Conservation (phyloP, 257 asterid genomes). For the Galeopsis tetrahit region DNA sequence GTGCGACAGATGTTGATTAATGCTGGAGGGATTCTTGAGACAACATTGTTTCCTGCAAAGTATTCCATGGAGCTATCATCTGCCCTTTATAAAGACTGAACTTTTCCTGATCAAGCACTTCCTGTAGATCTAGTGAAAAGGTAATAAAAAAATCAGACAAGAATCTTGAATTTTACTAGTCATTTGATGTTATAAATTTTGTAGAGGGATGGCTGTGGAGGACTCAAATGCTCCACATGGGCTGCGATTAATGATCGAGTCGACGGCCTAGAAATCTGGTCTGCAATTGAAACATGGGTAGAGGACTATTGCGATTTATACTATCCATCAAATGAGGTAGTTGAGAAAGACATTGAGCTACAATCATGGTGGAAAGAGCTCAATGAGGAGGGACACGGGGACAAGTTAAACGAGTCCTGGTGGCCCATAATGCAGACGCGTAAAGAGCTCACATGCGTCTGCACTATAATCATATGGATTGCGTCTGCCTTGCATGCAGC, state of each 20-base stretch:
- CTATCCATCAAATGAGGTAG: constrained; percentile 39
- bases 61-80: constrained; percentile 66
- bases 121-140: constrained; percentile 66
- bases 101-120: constrained; percentile 64
- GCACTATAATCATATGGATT: constrained; percentile 51
- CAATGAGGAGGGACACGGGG: constrained; percentile 52
- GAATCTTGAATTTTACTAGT: not conserved
- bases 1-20: constrained; percentile 59
- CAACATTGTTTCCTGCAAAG: constrained; percentile 54
- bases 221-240: constrained; percentile 48
- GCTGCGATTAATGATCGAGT: constrained; percentile 48
- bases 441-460: constrained; percentile 37
- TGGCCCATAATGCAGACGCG: constrained; percentile 53
- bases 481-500: constrained; percentile 59
- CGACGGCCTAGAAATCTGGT: constrained; percentile 58
- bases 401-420: constrained; percentile 49
- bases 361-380: constrained; percentile 62
- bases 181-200: not conserved
- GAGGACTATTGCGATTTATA: constrained; percentile 48
- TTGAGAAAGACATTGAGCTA: constrained; percentile 39
- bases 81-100: constrained; percentile 54
- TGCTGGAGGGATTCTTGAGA: constrained; percentile 65
- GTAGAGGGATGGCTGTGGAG: constrained; percentile 54
- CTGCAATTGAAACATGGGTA: constrained; percentile 50
- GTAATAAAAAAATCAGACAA: constrained; percentile 28